Conservation (phyloP, 148 eudicot species). For the Chenopodium berlandieri region DNA sequence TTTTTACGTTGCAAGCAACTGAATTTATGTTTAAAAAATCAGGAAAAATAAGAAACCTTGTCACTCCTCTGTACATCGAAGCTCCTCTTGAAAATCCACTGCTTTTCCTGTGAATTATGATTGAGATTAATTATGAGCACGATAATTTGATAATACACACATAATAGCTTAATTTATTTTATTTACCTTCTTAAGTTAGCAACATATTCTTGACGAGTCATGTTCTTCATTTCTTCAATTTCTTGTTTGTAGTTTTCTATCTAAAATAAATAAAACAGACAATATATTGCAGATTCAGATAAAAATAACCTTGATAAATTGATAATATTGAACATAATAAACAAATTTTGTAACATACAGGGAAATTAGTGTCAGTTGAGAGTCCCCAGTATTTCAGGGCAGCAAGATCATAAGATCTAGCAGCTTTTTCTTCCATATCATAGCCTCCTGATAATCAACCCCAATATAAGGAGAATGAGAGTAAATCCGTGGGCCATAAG, state of each 20-base stretch:
- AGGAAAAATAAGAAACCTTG: slow-evolving; percentile 50
- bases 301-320: too few species aligned
- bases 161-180: background rate
- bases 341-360: slow-evolving; percentile 35
- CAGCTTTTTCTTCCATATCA: slow-evolving; percentile 96
- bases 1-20: too few species aligned
- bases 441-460: slow-evolving; percentile 58
- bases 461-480: background rate
- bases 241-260: slow-evolving; percentile 68
- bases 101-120: slow-evolving; percentile 59
- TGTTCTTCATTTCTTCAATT: slow-evolving; percentile 78
- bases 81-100: slow-evolving; percentile 98
- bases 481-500: background rate
- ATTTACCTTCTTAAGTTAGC: slow-evolving; percentile 85
- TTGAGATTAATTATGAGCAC: background rate
- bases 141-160: too few species aligned
- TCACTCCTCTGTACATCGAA: slow-evolving; percentile 92
- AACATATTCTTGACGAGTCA: slow-evolving; percentile 87
- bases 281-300: background rate
- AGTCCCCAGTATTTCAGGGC: slow-evolving; percentile 93
- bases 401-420: slow-evolving; percentile 90
- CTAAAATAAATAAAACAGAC: slow-evolving; percentile 26
- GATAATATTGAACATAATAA: too few species aligned
- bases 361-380: slow-evolving; percentile 77
- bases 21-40: too few species aligned